A percentile compares a stretch with the other conserved stretches of the same genome.
Evolutionary conservation across 495 filamentous ascomycete genomes (phyloP).

Genomic region (Penicillium bialowiezense): DNA sequence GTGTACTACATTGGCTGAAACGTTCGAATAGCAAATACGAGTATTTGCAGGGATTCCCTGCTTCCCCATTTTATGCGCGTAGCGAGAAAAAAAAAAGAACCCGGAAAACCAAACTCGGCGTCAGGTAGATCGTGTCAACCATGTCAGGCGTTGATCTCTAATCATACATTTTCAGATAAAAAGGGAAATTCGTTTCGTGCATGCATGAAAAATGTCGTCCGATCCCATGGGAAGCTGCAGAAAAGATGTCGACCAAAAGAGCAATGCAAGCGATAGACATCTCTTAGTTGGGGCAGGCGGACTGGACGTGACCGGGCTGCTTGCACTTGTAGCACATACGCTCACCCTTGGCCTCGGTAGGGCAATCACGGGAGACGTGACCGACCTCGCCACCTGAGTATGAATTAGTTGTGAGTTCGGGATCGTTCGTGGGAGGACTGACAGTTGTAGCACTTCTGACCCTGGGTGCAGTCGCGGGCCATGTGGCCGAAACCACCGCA

Average conservation of each 20-base stretch:
- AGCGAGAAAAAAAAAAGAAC: background rate
- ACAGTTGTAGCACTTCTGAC: constrained; percentile 99
- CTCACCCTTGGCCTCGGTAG: constrained; percentile 81
- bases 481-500: constrained; percentile 97
- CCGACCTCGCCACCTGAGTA: constrained; percentile 75
- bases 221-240: constrained; percentile 14
- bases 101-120: constrained; percentile 1
- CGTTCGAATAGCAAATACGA: background rate
- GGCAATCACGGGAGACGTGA: constrained; percentile 93
- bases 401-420: constrained; percentile 5
- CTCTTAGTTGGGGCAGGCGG: constrained; percentile 75
- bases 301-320: constrained; percentile 94
- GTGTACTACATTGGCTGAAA: too few relatives aligned
- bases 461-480: constrained; percentile 96
- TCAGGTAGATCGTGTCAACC: constrained; percentile 10
- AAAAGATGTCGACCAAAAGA: constrained; percentile 22
- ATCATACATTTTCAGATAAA: constrained; percentile 11
- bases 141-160: constrained; percentile 11
- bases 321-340: constrained; percentile 99
- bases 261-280: constrained; percentile 6
- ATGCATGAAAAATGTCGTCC: constrained; percentile 9
- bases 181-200: constrained; percentile 14
- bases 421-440: constrained; percentile 15
- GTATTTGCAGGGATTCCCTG: constrained; percentile 4
- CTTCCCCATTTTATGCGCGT: constrained; percentile 2